Evolutionary conservation across 805 yeast genomes (phyloP).

Genomic region (Nakazawaea siamensis): DNA sequence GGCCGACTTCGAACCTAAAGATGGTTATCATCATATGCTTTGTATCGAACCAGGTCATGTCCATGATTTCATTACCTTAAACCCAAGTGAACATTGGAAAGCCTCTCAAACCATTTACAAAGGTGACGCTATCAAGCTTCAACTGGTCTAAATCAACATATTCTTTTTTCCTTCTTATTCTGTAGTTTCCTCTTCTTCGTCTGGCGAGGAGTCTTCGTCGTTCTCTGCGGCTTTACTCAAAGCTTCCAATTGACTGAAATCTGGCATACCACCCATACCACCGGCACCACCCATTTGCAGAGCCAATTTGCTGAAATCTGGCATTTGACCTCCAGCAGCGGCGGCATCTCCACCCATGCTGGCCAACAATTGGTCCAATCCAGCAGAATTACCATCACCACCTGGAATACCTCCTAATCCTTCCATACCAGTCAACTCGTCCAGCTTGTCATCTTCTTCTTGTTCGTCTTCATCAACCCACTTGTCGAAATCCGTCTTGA

Average conservation of each 20-base stretch:
- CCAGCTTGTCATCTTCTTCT: constrained; percentile 52
- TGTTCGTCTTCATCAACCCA: constrained; percentile 99
- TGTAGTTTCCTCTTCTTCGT: constrained; percentile 17
- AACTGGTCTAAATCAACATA: constrained; percentile 28
- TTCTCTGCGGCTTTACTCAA: constrained; percentile 5
- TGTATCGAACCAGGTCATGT: constrained; percentile 95
- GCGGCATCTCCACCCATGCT: constrained; percentile 23
- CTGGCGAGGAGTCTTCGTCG: constrained; percentile 17
- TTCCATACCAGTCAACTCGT: constrained; percentile 20
- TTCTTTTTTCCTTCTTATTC: constrained; percentile 16
- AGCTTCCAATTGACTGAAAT: constrained; percentile 25
- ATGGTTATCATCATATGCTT: constrained; percentile 79
- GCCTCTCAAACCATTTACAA: constrained; percentile 56
- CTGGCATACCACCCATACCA: constrained; percentile 25
- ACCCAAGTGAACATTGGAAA: constrained; percentile 70
- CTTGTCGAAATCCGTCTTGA: constrained; percentile 92
- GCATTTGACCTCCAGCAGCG: constrained; percentile 17
- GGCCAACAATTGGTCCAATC: constrained; percentile 18
- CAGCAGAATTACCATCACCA: constrained; percentile 24
- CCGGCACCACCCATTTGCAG: constrained; percentile 32
- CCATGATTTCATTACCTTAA: constrained; percentile 50
- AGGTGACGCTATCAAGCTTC: constrained; percentile 55
- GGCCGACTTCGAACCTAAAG: constrained; percentile 84
- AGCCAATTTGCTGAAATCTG: constrained; percentile 26
- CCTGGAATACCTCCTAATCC: constrained; percentile 27